Evolutionary conservation across 164 flowering plant species (phyloP).

Genomic region (Berberis thunbergii): DNA sequence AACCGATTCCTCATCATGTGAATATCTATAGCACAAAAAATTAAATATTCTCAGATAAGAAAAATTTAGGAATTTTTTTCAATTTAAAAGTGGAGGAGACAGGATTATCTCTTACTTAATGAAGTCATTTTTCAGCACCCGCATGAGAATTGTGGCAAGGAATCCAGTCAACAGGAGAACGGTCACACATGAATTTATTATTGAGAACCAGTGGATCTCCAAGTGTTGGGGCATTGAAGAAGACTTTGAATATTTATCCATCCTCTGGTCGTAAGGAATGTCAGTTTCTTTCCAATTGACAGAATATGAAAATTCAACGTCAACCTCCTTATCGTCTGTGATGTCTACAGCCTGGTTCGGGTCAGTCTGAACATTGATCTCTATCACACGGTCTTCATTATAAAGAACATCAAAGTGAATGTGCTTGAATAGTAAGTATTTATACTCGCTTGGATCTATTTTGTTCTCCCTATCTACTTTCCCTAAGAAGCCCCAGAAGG

Average conservation of each 20-base stretch:
- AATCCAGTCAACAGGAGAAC: slow-evolving; percentile 55
- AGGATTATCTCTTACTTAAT: slow-evolving; percentile 30
- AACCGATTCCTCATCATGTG: slow-evolving; percentile 47
- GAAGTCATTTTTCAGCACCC: slow-evolving; percentile 51
- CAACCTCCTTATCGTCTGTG: slow-evolving; percentile 43
- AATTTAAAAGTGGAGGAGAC: neutral
- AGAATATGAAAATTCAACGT: slow-evolving; percentile 37
- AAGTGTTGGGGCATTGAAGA: slow-evolving; percentile 47
- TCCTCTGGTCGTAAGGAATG: slow-evolving; percentile 40
- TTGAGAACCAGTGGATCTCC: slow-evolving; percentile 58
- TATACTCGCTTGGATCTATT: slow-evolving; percentile 38
- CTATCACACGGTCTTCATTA: slow-evolving; percentile 54
- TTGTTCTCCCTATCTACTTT: slow-evolving; percentile 45
- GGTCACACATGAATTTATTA: slow-evolving; percentile 47
- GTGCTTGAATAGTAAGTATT: slow-evolving; percentile 46
- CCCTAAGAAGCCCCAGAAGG: slow-evolving; percentile 62
- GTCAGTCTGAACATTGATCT: slow-evolving; percentile 40
- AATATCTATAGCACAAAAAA: slow-evolving; percentile 26
- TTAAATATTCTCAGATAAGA: neutral
- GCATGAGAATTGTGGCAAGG: slow-evolving; percentile 51
- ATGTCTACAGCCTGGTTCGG: slow-evolving; percentile 36
- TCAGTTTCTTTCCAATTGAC: slow-evolving; percentile 54
- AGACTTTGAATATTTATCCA: slow-evolving; percentile 48
- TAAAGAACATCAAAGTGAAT: slow-evolving; percentile 46
- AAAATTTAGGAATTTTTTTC: neutral